Evolutionary conservation across 257 asterid species (phyloP).

Genomic region (Mentha longifolia): DNA sequence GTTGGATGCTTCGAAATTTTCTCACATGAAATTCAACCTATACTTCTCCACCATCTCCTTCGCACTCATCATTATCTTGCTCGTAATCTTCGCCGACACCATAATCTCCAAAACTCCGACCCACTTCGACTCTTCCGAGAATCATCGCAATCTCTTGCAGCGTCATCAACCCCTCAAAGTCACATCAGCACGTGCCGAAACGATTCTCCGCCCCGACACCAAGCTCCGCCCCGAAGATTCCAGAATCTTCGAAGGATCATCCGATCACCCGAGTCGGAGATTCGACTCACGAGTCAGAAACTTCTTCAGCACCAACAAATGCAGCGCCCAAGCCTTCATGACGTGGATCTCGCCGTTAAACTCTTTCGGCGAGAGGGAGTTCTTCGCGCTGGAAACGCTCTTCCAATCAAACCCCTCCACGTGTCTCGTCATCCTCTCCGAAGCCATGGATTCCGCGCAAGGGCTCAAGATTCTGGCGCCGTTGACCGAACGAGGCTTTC

Average conservation of each 20-base stretch:
- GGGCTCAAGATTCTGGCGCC: conserved; percentile 49
- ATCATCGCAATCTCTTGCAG: conserved; percentile 23
- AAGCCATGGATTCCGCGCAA: conserved; percentile 51
- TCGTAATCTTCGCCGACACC: conserved; percentile 36
- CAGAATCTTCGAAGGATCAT: conserved; percentile 1
- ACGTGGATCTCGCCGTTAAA: conserved; percentile 52
- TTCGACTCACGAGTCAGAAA: conserved; percentile 38
- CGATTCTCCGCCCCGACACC: conserved; percentile 5
- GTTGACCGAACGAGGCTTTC: conserved; percentile 47
- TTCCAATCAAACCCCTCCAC: conserved; percentile 54
- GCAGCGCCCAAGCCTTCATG: conserved; percentile 56
- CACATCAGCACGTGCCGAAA: conserved; percentile 23
- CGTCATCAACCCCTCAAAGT: conserved; percentile 34
- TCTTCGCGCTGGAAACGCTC: conserved; percentile 54
- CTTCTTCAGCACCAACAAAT: conserved; percentile 32
- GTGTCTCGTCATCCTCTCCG: conserved; percentile 63
- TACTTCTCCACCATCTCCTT: conserved; percentile 39
- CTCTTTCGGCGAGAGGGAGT: conserved; percentile 47
- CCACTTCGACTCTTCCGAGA: conserved; percentile 16
- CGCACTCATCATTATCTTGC: conserved; percentile 40
- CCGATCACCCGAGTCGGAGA: background rate
- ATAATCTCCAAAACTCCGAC: conserved; percentile 39
- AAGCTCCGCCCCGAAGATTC: conserved; percentile 27
- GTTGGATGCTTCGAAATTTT: conserved; percentile 42
- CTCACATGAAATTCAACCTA: conserved; percentile 35